A percentile compares a stretch with the other conserved stretches of the same genome.
Conservation (phyloP, 2,329 filamentous ascomycete species). For the Fusarium sp. region DNA sequence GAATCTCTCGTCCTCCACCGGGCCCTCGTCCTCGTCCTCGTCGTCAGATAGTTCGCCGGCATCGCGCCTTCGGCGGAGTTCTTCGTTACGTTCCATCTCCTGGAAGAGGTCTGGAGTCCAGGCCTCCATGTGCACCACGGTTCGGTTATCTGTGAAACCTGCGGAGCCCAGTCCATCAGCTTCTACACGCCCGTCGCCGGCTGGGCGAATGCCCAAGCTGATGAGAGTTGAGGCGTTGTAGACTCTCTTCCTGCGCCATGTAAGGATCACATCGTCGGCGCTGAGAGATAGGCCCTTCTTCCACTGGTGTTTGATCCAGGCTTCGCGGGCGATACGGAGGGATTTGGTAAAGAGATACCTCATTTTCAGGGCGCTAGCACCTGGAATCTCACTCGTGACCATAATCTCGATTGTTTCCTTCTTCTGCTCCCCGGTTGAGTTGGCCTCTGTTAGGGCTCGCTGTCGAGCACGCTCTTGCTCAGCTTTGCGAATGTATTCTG, state of each 20-base stretch:
- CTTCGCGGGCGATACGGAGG: constrained; percentile 75
- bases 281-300: constrained; percentile 56
- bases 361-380: constrained; percentile 67
- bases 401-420: constrained; percentile 53
- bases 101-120: constrained; percentile 78
- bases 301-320: constrained; percentile 77
- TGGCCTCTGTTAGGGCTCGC: constrained; percentile 42
- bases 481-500: constrained; percentile 63
- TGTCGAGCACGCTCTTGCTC: constrained; percentile 52
- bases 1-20: constrained; percentile 56
- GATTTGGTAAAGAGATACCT: constrained; percentile 77
- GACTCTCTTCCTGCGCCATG: constrained; percentile 81
- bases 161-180: constrained; percentile 55
- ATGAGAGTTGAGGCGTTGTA: constrained; percentile 83
- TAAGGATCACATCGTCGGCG: constrained; percentile 76
- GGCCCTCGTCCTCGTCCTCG: constrained; percentile 47
- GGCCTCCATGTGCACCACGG: constrained; percentile 80
- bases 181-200: constrained; percentile 60
- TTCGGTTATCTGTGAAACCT: constrained; percentile 81
- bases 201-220: constrained; percentile 73
- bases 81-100: constrained; percentile 64
- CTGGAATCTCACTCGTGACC: constrained; percentile 75
- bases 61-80: constrained; percentile 62
- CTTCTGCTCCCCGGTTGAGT: constrained; percentile 23
- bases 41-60: constrained; percentile 59